phyloP scores from a whole-genome alignment of 192 early-diverging fungal species.

The Oehlia diaphana region DNA sequence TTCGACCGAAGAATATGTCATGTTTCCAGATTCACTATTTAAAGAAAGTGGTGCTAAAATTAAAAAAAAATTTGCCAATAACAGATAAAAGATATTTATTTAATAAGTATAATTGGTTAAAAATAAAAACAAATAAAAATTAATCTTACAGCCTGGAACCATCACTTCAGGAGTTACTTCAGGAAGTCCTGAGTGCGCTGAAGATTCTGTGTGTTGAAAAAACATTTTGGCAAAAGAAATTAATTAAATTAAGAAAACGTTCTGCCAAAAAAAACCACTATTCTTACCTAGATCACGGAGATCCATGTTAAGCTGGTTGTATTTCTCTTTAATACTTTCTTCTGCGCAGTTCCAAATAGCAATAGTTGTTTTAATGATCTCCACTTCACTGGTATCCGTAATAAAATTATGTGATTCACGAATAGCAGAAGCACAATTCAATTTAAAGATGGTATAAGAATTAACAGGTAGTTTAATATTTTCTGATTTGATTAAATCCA shows the following conservation, averaged over 20 bases:
- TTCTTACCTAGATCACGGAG: too few species aligned
- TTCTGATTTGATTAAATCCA: background rate
- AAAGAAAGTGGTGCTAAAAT: background rate
- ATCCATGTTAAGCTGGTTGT: background rate
- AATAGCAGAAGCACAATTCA: background rate
- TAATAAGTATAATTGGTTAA: too few species aligned
- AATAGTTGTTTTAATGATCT: background rate
- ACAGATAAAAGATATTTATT: too few species aligned
- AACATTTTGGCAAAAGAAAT: too few species aligned
- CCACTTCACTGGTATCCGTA: background rate
- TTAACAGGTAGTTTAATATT: background rate
- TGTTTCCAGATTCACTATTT: background rate
- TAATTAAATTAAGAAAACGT: too few species aligned
- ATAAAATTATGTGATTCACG: background rate
- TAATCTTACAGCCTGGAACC: too few species aligned
- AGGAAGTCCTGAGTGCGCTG: too few species aligned
- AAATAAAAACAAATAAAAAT: too few species aligned
- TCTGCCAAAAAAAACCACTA: too few species aligned
- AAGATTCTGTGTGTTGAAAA: too few species aligned
- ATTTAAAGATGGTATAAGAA: background rate
- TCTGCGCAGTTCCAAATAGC: background rate
- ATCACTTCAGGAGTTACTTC: too few species aligned
- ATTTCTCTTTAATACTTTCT: background rate
- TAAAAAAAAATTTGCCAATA: too few species aligned
- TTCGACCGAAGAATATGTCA: background rate